Conservation (phyloP, 2,329 filamentous ascomycete genomes). For the Pseudocercospora vitis region DNA sequence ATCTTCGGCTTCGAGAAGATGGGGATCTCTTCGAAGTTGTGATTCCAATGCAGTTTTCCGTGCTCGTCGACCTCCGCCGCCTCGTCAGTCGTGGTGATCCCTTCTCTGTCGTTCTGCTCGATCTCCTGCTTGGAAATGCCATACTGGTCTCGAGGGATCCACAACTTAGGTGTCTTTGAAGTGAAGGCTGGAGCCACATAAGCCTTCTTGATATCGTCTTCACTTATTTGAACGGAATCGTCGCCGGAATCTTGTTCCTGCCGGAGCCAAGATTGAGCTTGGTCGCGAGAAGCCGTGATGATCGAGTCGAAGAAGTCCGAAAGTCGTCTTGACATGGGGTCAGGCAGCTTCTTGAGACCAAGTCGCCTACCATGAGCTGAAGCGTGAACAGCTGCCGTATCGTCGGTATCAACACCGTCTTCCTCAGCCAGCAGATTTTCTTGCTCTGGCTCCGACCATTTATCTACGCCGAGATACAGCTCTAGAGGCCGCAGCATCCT, state of each 20-base stretch:
- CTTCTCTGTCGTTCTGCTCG: conserved; percentile 41
- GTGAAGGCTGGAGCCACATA: conserved; percentile 49
- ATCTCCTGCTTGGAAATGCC: conserved; percentile 47
- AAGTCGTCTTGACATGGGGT: conserved; percentile 27
- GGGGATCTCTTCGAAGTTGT: conserved; percentile 45
- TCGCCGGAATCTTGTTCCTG: conserved; percentile 22
- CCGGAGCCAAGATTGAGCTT: conserved; percentile 27
- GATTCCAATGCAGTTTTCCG: conserved; percentile 47
- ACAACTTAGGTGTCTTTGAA: conserved; percentile 45
- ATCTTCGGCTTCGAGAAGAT: conserved; percentile 41
- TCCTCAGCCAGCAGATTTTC: conserved; percentile 32
- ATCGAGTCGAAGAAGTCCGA: conserved; percentile 36
- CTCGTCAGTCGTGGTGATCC: conserved; percentile 47
- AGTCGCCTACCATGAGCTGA: conserved; percentile 35
- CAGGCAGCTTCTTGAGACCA: conserved; percentile 30
- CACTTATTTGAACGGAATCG: conserved; percentile 26
- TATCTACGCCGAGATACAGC: conserved; percentile 37
- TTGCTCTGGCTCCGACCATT: conserved; percentile 34
- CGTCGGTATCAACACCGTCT: conserved; percentile 31
- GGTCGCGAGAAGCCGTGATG: conserved; percentile 28
- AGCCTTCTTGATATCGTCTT: conserved; percentile 41
- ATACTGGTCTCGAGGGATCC: conserved; percentile 48
- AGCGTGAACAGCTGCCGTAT: conserved; percentile 34
- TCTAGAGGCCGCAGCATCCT: conserved; percentile 35
- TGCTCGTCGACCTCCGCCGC: conserved; percentile 48